Evolutionary conservation across 2,329 filamentous ascomycete species (phyloP), one percentile per base, ranked within the genome.

Genomic region (Sclerotinia nivalis): DNA sequence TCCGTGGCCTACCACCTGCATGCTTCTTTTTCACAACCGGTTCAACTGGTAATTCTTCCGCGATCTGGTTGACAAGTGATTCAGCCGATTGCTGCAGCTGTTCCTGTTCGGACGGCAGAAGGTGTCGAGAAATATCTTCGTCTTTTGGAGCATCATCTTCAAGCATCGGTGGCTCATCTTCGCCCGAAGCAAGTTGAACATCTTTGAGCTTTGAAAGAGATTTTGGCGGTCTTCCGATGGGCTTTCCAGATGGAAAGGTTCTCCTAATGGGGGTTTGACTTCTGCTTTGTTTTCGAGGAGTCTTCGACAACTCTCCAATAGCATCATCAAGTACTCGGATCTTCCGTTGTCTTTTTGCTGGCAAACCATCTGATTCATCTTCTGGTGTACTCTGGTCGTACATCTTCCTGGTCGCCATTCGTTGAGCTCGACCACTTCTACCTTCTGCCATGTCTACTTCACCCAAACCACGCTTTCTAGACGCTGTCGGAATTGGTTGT

Each of bases 401-500:
- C 34, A 67, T 66, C 50, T 72, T 73, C 47, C 72, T 70, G 34
- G 68, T 69, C 49, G 69, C 69, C 50, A 69, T 75, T 69, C 77
- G 69, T 62, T 75, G 71, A 69, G 71, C 74, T 45, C 76, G 73
- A 25, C 73, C 72, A 49, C 75, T 72, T 43, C 75, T 74, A 61
- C 73, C 74, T 25, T 75, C 71, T 28, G 60, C 54, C 65, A 45
- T 69, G 69, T 49, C 71, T 66, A 56, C 65, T 72, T 54, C 69
- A 47, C 55, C 47, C 12, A 54, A 22, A 20, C 45, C 54, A 61
- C 62, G 62, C 47, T 72, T 71, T n/a, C 69, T 71, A 34, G 71
- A 71, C 7, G 68, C 62, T 15, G 60, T 64, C 52, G 69, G 70
- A n/a, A 72, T 86, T 71, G 89, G 86, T 75, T 90, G 88, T 49